Evolutionary conservation across 2,329 filamentous ascomycete species (phyloP).

Genomic region (Sporothrix globosa): DNA sequence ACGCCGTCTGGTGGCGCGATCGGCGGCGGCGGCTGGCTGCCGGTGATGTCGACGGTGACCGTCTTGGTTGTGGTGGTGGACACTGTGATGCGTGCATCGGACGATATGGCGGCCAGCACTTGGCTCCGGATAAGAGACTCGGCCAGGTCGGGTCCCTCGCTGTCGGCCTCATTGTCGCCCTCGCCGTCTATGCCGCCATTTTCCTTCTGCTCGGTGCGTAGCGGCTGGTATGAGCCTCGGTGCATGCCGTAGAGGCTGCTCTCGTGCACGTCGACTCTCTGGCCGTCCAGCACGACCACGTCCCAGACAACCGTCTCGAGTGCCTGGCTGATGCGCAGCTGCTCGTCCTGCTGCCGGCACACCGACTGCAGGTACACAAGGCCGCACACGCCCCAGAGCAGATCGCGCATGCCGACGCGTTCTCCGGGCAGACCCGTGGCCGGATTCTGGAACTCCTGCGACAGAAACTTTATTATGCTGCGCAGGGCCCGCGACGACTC

Average conservation of each 20-base stretch:
- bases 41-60: slow-evolving; percentile 66
- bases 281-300: slow-evolving; percentile 63
- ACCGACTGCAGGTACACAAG: slow-evolving; percentile 64
- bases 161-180: slow-evolving; percentile 37
- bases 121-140: slow-evolving; percentile 56
- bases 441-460: slow-evolving; percentile 66
- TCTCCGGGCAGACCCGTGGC: slow-evolving; percentile 63
- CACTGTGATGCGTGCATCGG: slow-evolving; percentile 61
- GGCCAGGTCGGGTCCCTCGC: slow-evolving; percentile 49
- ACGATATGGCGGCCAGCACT: slow-evolving; percentile 58
- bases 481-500: slow-evolving; percentile 69
- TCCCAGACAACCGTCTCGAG: slow-evolving; percentile 67
- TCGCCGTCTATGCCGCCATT: slow-evolving; percentile 38
- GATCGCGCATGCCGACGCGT: slow-evolving; percentile 61
- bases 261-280: slow-evolving; percentile 59
- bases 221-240: slow-evolving; percentile 36
- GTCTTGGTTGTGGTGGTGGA: slow-evolving; percentile 63
- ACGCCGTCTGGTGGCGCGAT: slow-evolving; percentile 61
- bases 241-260: slow-evolving; percentile 42
- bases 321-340: slow-evolving; percentile 52
- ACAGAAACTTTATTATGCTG: slow-evolving; percentile 66
- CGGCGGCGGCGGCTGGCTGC: slow-evolving; percentile 55
- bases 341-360: slow-evolving; percentile 56
- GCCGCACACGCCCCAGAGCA: slow-evolving; percentile 63
- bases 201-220: not conserved